These are phyloP conservation scores for Colletotrichum acutatum DNA, from an alignment of 2,329 filamentous ascomycete species.

Conservation along the genomic window DNA sequence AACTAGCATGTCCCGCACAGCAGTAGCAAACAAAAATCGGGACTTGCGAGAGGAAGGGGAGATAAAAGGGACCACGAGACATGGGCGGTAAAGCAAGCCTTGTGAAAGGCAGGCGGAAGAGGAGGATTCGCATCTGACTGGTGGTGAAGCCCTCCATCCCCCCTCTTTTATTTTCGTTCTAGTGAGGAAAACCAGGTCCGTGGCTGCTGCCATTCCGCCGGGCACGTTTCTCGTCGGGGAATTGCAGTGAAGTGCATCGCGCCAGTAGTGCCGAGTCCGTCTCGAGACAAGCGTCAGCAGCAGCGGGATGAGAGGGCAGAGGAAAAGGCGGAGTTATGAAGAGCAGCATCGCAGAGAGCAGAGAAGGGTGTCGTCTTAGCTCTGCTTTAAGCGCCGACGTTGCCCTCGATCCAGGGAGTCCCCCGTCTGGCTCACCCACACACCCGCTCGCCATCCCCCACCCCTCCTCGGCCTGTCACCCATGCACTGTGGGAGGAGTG, in stretches of 20 bases:
- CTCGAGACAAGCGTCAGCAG: not conserved
- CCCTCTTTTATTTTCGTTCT: constrained; percentile 8
- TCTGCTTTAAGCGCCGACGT: constrained; percentile 35
- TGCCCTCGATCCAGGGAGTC: constrained; percentile 26
- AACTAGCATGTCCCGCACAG: constrained; percentile 20
- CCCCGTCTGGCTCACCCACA: constrained; percentile 29
- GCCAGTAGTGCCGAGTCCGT: constrained; percentile 20
- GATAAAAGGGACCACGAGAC: constrained; percentile 34
- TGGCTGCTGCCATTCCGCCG: constrained; percentile 8
- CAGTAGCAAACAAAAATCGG: constrained; percentile 27
- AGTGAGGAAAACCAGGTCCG: not conserved
- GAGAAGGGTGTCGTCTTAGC: constrained; percentile 30
- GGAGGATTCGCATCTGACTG: constrained; percentile 29
- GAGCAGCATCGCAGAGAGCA: not conserved
- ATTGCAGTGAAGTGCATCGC: constrained; percentile 31
- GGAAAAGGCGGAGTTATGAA: constrained; percentile 14
- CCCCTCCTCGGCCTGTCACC: constrained; percentile 14
- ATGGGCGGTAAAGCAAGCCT: constrained; percentile 51
- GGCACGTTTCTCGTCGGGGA: constrained; percentile 23
- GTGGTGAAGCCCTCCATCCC: not conserved
- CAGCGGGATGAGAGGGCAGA: not conserved
- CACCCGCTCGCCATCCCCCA: not conserved
- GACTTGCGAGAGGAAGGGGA: not conserved
- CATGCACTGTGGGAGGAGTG: constrained; percentile 6
- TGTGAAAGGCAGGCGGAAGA: constrained; percentile 48